These are phyloP conservation scores for Manihot esculenta DNA, from an alignment of 441 rosid genomes.

Conservation along the genomic window DNA sequence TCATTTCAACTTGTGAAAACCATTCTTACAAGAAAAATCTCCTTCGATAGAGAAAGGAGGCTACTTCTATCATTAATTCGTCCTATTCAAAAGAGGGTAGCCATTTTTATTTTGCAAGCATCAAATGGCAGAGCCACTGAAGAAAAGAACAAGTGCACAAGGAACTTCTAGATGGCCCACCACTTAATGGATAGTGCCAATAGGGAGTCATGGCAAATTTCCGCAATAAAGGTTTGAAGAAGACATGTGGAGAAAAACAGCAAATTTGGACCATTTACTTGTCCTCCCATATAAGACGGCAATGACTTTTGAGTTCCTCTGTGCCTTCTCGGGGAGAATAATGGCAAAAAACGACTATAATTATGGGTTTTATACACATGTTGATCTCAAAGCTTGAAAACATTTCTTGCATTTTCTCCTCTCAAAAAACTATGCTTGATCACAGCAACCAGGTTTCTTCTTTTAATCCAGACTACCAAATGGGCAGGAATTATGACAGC, in stretches of 20 bases:
- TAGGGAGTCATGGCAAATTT: neutral
- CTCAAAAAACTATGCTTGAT: neutral
- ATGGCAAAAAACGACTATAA: slow-evolving; percentile 2
- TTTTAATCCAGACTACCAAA: slow-evolving; percentile 4
- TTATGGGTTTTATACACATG: neutral
- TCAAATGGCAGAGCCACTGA: no score
- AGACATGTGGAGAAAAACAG: slow-evolving; percentile 23
- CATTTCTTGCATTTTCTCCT: neutral
- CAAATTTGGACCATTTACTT: slow-evolving; percentile 3
- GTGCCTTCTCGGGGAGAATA: neutral
- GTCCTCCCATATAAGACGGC: slow-evolving; percentile 32
- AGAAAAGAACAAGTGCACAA: no score
- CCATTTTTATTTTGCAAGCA: no score
- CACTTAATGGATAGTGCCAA: no score
- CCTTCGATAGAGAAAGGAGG: no score
- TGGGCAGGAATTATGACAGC: neutral
- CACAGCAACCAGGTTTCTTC: slow-evolving; percentile 10
- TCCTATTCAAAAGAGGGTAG: no score
- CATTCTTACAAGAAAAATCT: no score
- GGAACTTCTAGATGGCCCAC: no score
- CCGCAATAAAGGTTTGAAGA: slow-evolving; percentile 2
- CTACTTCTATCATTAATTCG: no score
- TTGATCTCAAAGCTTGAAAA: neutral
- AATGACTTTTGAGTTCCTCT: slow-evolving; percentile 22
- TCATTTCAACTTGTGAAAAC: no score